A percentile compares a stretch with the other conserved stretches of the same genome.
phyloP scores from a whole-genome alignment of 164 flowering plant genomes.

The Vitis vinifera region ASM3070453v1 NC_081813.1:12595001-12595500 shows the following conservation, averaged over 20 bases:
- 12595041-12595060: conserved; percentile 50
- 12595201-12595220: too few relatives aligned
- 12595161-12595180: neutral
- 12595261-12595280: too few relatives aligned
- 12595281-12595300: too few relatives aligned
- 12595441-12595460: too few relatives aligned
- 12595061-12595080: conserved; percentile 82
- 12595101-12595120: conserved; percentile 59
- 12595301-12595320: too few relatives aligned
- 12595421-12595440: conserved; percentile 5
- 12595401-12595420: conserved; percentile 4
- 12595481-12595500: too few relatives aligned
- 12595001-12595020: conserved; percentile 39
- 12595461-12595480: too few relatives aligned
- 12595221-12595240: too few relatives aligned
- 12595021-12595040: conserved; percentile 47
- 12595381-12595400: conserved; percentile 4
- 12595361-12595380: conserved; percentile 33
- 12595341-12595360: neutral
- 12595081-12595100: conserved; percentile 73
- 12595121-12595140: conserved; percentile 55
- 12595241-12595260: neutral
- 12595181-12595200: too few relatives aligned
- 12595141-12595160: neutral
- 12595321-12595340: neutral